These are phyloP conservation scores for Corynespora cassiicola DNA, from an alignment of 2,329 filamentous ascomycete genomes.

Conservation along the genomic window DNA sequence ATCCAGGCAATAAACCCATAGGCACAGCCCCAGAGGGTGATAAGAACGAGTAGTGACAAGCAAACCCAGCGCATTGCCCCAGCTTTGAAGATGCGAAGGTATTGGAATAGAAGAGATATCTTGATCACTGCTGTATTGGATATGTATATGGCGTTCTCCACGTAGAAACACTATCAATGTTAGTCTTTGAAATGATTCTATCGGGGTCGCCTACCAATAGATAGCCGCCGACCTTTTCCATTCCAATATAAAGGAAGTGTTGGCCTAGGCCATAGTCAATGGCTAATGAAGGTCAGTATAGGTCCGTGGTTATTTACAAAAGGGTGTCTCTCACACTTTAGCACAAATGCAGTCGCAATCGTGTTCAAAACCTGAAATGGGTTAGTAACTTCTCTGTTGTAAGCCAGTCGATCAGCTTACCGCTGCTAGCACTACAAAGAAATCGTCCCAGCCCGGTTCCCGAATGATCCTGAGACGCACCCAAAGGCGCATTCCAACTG, in stretches of 20 bases:
- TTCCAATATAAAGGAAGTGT: slow-evolving; percentile 36
- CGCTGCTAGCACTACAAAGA: slow-evolving; percentile 34
- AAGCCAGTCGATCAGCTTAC: too few relatives aligned
- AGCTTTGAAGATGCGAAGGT: slow-evolving; percentile 44
- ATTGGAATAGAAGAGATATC: slow-evolving; percentile 42
- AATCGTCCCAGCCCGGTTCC: slow-evolving; percentile 46
- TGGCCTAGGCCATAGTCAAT: slow-evolving; percentile 37
- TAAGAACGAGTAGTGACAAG: slow-evolving; percentile 24
- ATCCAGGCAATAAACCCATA: slow-evolving; percentile 41
- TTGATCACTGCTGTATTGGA: slow-evolving; percentile 42
- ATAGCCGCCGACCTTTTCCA: slow-evolving; percentile 18
- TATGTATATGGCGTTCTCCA: slow-evolving; percentile 36
- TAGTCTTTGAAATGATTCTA: slow-evolving; percentile 1
- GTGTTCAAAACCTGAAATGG: slow-evolving; percentile 29
- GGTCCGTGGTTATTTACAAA: neutral
- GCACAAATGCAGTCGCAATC: slow-evolving; percentile 27
- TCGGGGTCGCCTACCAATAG: slow-evolving; percentile 11
- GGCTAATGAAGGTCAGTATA: slow-evolving; percentile 25
- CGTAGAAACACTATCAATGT: slow-evolving; percentile 31
- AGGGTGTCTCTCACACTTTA: slow-evolving; percentile 24
- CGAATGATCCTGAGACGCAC: slow-evolving; percentile 33
- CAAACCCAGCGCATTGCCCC: slow-evolving; percentile 36
- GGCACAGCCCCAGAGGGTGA: slow-evolving; percentile 36
- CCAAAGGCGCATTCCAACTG: slow-evolving; percentile 35
- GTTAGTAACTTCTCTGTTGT: slow-evolving; percentile 4